Conservation (phyloP, 2,329 filamentous ascomycete species). For the Arthrobotrys megalospora region DNA sequence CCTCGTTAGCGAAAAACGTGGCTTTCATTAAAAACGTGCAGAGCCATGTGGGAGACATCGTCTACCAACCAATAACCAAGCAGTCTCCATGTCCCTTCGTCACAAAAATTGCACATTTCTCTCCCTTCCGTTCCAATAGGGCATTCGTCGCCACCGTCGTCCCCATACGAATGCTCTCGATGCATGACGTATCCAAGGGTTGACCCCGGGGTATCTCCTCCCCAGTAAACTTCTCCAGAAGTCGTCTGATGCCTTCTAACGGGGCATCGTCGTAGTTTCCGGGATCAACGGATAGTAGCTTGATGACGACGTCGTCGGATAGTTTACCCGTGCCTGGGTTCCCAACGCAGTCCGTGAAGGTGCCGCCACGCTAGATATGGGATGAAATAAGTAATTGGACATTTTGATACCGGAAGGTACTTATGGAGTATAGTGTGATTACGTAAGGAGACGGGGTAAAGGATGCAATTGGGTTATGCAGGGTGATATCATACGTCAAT, state of each 20-base stretch:
- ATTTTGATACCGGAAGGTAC: conserved; percentile 23
- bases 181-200: conserved; percentile 83
- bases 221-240: conserved; percentile 82
- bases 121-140: conserved; percentile 88
- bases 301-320: conserved; percentile 84
- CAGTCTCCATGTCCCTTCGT: conserved; percentile 91
- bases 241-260: conserved; percentile 88
- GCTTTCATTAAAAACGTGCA: background rate
- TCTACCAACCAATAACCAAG: conserved; percentile 78
- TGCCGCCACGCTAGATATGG: conserved; percentile 78
- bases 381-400: conserved; percentile 36
- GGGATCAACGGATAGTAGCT: conserved; percentile 90
- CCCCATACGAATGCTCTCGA: conserved; percentile 93
- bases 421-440: conserved; percentile 14
- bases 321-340: conserved; percentile 79
- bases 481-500: conserved; percentile 63
- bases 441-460: conserved; percentile 15
- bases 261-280: conserved; percentile 92
- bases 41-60: background rate
- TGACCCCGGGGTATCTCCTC: conserved; percentile 84
- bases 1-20: conserved; percentile 26
- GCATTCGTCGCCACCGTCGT: conserved; percentile 96
- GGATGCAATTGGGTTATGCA: conserved; percentile 23
- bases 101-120: conserved; percentile 87
- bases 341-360: conserved; percentile 92